These are phyloP conservation scores for Penicillium sp. DNA, from an alignment of 2,329 filamentous ascomycete species.

Conservation along the genomic window DNA sequence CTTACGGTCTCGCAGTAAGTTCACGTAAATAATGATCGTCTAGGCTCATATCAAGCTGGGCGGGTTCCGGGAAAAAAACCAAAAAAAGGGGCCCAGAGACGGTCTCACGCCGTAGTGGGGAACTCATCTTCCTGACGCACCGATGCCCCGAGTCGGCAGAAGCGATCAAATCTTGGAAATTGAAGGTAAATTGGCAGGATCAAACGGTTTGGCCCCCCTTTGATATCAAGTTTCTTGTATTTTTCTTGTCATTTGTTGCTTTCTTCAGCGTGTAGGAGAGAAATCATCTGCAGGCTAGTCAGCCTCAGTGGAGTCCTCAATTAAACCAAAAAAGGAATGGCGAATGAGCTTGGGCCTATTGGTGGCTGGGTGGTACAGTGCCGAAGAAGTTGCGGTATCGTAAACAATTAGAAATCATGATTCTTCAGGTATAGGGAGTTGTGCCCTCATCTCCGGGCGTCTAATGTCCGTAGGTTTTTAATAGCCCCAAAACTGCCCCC, in stretches of 20 bases:
- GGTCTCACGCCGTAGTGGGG: constrained; percentile 11
- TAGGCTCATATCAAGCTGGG: neutral
- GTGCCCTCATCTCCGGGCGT: neutral
- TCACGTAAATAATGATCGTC: constrained; percentile 14
- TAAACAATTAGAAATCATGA: neutral
- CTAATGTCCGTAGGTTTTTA: neutral
- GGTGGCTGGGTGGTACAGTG: constrained; percentile 9
- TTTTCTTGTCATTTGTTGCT: neutral
- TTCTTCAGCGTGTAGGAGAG: neutral
- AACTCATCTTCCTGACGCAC: constrained; percentile 18
- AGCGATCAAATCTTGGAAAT: constrained; percentile 5
- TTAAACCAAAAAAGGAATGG: neutral
- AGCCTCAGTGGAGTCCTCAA: constrained; percentile 9
- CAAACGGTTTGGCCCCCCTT: constrained; percentile 1
- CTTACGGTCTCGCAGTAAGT: neutral
- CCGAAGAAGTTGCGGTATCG: constrained; percentile 6
- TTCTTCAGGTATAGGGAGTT: neutral
- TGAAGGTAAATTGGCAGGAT: constrained; percentile 5
- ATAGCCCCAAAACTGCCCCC: neutral
- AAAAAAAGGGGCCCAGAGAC: constrained; percentile 4
- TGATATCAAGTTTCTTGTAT: neutral
- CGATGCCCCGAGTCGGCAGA: neutral
- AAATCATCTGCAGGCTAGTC: constrained; percentile 9
- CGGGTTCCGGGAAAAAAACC: neutral
- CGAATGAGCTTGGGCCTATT: constrained; percentile 10